Percentiles rank a stretch among this genome's conserved stretches.
Conservation (phyloP, 257 asterid species). For the Solanum bulbocastanum region DNA sequence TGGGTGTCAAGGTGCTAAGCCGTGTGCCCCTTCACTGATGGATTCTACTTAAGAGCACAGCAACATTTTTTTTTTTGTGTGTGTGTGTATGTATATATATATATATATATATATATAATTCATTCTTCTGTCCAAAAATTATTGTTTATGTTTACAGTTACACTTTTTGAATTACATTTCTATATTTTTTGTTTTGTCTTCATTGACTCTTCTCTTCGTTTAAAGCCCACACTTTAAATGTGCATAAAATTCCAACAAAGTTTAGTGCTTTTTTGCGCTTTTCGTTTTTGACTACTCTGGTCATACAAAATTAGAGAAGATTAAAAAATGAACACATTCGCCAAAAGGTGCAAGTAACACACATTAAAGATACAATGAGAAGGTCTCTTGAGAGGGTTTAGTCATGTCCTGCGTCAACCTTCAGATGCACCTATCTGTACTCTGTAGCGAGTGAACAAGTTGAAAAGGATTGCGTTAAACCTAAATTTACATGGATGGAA, state of each 20-base stretch:
- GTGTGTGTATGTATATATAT: neutral
- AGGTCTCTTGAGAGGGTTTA: neutral
- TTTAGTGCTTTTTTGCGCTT: neutral
- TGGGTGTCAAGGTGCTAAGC: neutral
- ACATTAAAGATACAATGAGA: neutral
- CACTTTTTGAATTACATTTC: neutral
- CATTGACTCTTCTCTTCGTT: neutral
- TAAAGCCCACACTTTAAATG: neutral
- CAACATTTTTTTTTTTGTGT: neutral
- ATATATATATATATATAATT: too few relatives aligned
- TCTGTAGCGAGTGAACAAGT: neutral
- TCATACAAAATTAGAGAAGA: neutral
- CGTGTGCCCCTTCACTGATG: neutral
- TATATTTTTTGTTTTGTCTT: neutral
- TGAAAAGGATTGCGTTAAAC: neutral
- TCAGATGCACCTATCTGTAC: neutral
- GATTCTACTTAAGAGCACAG: neutral
- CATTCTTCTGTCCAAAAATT: neutral
- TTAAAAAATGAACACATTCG: neutral
- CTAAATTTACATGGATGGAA: neutral
- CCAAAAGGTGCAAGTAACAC: neutral
- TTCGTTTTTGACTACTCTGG: neutral
- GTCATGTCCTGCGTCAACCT: neutral
- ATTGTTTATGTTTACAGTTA: neutral
- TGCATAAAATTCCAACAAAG: neutral